Conservation (phyloP, 139 green algal species). For the Chlorella ohadii region DNA sequence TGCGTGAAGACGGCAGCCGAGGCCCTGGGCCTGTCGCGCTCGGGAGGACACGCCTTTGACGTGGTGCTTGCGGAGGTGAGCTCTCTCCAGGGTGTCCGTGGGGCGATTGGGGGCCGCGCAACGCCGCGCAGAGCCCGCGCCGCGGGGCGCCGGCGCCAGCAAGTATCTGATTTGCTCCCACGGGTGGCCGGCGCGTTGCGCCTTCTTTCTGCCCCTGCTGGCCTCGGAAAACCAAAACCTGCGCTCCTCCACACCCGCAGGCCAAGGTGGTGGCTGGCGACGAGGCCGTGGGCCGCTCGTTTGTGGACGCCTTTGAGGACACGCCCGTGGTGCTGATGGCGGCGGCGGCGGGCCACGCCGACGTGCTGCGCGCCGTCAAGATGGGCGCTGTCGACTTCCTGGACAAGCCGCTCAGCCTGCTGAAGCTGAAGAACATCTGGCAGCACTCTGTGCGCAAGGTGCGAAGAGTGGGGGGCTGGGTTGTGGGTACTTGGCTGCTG, state of each 20-base stretch:
- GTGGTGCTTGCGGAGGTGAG: constrained; percentile 46
- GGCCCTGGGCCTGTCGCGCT: constrained; percentile 14
- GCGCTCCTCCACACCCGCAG: too few species aligned
- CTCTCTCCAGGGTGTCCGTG: neutral
- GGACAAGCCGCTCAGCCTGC: constrained; percentile 73
- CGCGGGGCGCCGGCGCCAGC: too few species aligned
- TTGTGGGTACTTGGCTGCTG: too few species aligned
- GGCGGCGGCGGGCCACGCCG: constrained; percentile 35
- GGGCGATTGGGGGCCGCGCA: neutral
- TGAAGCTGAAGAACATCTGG: constrained; percentile 90
- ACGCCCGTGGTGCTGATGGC: constrained; percentile 70
- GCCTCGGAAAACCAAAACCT: too few species aligned
- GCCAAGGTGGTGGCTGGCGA: neutral
- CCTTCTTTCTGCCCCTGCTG: too few species aligned
- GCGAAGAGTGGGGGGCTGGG: neutral
- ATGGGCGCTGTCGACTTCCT: constrained; percentile 84
- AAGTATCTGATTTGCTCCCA: too few species aligned
- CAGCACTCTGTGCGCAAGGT: constrained; percentile 86
- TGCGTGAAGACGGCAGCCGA: neutral
- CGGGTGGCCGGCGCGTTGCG: too few species aligned
- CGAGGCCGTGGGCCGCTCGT: constrained; percentile 28
- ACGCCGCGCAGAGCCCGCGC: too few species aligned
- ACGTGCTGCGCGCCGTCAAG: constrained; percentile 76
- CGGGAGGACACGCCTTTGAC: constrained; percentile 24
- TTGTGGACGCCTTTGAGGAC: constrained; percentile 38